These are phyloP conservation scores for Pythium sp. DNA, from an alignment of 352 stramenopile species.

Conservation along the genomic window DNA sequence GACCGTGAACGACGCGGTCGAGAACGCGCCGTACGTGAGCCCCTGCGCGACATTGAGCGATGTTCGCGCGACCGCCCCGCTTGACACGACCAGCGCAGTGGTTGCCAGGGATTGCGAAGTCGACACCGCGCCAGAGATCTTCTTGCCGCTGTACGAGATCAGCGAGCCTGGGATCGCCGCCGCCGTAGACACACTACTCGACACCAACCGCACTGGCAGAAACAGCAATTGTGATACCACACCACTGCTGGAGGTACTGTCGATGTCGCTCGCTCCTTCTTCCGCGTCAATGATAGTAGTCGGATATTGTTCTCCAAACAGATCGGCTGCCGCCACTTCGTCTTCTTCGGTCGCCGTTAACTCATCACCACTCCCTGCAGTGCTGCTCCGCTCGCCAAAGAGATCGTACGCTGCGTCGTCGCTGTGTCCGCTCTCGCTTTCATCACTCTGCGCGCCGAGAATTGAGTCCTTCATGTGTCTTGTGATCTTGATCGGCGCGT, in stretches of 20 bases:
- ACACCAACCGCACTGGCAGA: constrained; percentile 54
- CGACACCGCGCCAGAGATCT: constrained; percentile 53
- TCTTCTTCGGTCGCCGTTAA: background rate
- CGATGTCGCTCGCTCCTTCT: background rate
- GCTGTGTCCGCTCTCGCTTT: background rate
- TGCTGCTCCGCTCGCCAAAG: constrained; percentile 41
- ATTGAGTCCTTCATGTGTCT: constrained; percentile 45
- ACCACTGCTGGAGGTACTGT: constrained; percentile 1
- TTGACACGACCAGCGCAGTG: constrained; percentile 55
- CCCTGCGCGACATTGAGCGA: constrained; percentile 50
- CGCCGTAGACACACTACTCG: constrained; percentile 54
- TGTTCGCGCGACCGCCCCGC: constrained; percentile 43
- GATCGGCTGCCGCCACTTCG: background rate
- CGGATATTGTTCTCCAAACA: constrained; percentile 13
- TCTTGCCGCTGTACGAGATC: constrained; percentile 51
- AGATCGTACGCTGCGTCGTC: constrained; percentile 29
- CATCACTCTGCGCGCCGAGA: constrained; percentile 11
- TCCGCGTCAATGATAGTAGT: constrained; percentile 9
- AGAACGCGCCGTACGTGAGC: constrained; percentile 47
- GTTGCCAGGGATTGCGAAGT: constrained; percentile 59
- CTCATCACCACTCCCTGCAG: background rate
- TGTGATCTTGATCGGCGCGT: constrained; percentile 55
- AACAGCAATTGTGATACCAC: constrained; percentile 57
- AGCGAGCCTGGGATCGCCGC: constrained; percentile 47
- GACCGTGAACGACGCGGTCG: constrained; percentile 53